Evolutionary conservation across 2,329 filamentous ascomycete genomes (phyloP).

Genomic region (Pseudogymnoascus sp.): DNA sequence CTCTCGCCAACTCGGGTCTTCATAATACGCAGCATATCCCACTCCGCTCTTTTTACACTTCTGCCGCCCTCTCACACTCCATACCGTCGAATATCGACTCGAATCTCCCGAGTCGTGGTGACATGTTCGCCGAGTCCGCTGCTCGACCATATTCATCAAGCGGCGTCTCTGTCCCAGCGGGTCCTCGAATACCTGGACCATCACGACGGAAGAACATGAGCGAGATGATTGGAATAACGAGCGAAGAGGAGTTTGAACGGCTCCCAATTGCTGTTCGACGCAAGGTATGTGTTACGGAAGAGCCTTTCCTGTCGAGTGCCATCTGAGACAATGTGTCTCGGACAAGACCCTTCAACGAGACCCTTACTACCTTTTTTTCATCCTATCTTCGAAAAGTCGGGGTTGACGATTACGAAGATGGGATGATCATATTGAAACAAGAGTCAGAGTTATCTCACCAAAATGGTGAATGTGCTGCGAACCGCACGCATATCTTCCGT

Average conservation of each 20-base stretch:
- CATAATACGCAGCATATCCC: constrained; percentile 11
- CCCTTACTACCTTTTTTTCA: not conserved
- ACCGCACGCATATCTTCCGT: not conserved
- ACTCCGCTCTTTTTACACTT: not conserved
- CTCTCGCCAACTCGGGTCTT: constrained; percentile 6
- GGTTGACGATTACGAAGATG: not conserved
- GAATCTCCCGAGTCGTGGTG: not conserved
- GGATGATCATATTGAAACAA: constrained; percentile 8
- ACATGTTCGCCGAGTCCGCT: constrained; percentile 3
- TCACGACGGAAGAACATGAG: constrained; percentile 25
- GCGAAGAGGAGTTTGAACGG: constrained; percentile 42
- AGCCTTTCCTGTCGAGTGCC: not conserved
- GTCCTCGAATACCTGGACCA: not conserved
- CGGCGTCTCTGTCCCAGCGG: not conserved
- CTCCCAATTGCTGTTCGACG: constrained; percentile 41
- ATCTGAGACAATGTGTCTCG: constrained; percentile 9
- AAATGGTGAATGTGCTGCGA: not conserved
- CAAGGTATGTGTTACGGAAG: constrained; percentile 36
- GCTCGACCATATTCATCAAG: constrained; percentile 7
- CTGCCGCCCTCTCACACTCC: not conserved
- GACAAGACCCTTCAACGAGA: not conserved
- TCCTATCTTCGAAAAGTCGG: not conserved
- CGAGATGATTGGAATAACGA: constrained; percentile 27
- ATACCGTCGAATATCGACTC: not conserved
- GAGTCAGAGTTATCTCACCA: not conserved